These are phyloP conservation scores for Malus asiatica DNA, from an alignment of 306 rosid genomes.

Conservation along the genomic window DNA sequence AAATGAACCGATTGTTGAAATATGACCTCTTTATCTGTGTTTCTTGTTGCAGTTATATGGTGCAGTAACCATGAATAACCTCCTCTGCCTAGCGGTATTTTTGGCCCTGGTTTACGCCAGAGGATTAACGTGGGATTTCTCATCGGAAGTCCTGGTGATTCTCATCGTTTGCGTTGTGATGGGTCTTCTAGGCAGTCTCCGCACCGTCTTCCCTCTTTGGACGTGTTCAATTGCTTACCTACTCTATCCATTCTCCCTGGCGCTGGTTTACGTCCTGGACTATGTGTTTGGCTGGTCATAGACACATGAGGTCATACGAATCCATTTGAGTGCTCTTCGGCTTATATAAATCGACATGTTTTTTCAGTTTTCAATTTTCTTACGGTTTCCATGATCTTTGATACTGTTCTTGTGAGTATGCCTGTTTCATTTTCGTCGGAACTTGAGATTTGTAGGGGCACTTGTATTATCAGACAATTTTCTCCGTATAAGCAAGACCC, in stretches of 20 bases:
- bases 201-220: conserved; percentile 88
- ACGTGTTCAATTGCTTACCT: conserved; percentile 61
- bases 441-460: not conserved
- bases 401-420: not conserved
- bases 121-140: conserved; percentile 91
- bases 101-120: conserved; percentile 76
- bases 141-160: conserved; percentile 84
- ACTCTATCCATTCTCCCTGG: conserved; percentile 84
- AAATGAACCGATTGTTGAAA: not conserved
- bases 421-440: not conserved
- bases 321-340: not conserved
- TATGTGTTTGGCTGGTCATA: conserved; percentile 89
- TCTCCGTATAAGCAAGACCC: not conserved
- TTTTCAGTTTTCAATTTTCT: not conserved
- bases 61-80: conserved; percentile 86
- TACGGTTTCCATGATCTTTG: not conserved
- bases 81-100: conserved; percentile 86
- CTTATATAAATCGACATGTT: not conserved
- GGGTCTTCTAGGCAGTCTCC: conserved; percentile 75
- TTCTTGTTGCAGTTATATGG: conserved; percentile 71
- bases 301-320: not conserved
- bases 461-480: not conserved
- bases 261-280: conserved; percentile 83
- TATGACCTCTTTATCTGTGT: not conserved
- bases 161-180: conserved; percentile 63